These are phyloP conservation scores for Leccinum griseonigrum DNA, from an alignment of 1,284 basidiomycete species.

Conservation along the genomic window DNA sequence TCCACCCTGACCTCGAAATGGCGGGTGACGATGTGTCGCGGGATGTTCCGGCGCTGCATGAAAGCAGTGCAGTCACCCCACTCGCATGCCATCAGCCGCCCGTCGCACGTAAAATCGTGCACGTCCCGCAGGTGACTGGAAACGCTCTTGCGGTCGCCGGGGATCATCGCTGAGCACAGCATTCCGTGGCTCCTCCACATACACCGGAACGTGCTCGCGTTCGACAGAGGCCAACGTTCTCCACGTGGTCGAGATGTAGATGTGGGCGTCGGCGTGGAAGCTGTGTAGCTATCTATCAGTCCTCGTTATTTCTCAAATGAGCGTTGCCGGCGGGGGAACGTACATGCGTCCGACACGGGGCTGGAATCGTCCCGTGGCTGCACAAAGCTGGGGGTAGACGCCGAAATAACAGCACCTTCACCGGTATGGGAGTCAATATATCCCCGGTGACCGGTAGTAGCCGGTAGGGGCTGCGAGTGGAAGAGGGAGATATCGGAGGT, in stretches of 20 bases:
- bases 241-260: constrained; percentile 5
- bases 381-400: background rate
- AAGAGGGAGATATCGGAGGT: background rate
- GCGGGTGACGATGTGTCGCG: constrained; percentile 26
- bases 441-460: background rate
- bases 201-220: constrained; percentile 16
- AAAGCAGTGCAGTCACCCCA: constrained; percentile 17
- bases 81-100: constrained; percentile 9
- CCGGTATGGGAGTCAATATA: background rate
- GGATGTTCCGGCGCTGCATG: constrained; percentile 30
- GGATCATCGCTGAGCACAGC: constrained; percentile 18
- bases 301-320: background rate
- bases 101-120: constrained; percentile 27
- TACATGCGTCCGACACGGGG: constrained; percentile 15
- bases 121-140: constrained; percentile 22
- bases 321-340: constrained; percentile 2
- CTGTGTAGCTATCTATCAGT: constrained; percentile 16
- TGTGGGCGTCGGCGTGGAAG: background rate
- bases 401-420: background rate
- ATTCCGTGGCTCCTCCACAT: constrained; percentile 15
- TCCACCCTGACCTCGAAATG: constrained; percentile 26
- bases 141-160: constrained; percentile 22
- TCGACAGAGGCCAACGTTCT: constrained; percentile 8
- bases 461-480: constrained; percentile 1
- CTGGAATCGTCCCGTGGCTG: background rate